Percentiles rank a stretch among this genome's conserved stretches.
Conservation (phyloP, 371 early-diverging fungal species). For the Rhizomucor pusillus region DNA sequence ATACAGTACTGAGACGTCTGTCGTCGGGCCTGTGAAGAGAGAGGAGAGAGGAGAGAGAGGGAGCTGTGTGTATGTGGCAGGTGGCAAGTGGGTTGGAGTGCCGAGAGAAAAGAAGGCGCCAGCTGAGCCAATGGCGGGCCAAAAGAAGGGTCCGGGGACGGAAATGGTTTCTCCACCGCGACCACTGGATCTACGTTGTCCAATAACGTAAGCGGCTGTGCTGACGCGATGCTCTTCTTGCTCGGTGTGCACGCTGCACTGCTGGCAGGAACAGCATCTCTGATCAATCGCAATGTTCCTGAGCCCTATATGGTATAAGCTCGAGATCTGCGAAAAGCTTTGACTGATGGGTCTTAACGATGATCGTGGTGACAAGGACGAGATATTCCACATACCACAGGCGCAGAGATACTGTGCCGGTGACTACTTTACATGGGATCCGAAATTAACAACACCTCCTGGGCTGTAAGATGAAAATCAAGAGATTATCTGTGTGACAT, state of each 20-base stretch:
- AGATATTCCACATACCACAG: conserved; percentile 92
- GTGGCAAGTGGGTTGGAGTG: too few species aligned
- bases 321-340: background rate
- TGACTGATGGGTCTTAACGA: background rate
- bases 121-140: too few species aligned
- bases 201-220: background rate
- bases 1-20: background rate
- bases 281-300: conserved; percentile 39
- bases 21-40: background rate
- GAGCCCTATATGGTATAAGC: conserved; percentile 60
- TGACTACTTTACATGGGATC: conserved; percentile 76
- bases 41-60: background rate
- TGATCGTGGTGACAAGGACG: conserved; percentile 62
- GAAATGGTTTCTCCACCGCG: too few species aligned
- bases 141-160: too few species aligned
- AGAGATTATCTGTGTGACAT: background rate
- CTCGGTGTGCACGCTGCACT: conserved; percentile 17
- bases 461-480: conserved; percentile 70
- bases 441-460: conserved; percentile 95
- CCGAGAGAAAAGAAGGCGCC: too few species aligned
- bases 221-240: background rate
- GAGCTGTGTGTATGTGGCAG: background rate
- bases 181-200: background rate
- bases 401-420: conserved; percentile 84
- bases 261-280: conserved; percentile 15